Base-by-base conservation (phyloP, 2,329 filamentous ascomycete genomes). In the Sporothrix dimorphospora region DNA sequence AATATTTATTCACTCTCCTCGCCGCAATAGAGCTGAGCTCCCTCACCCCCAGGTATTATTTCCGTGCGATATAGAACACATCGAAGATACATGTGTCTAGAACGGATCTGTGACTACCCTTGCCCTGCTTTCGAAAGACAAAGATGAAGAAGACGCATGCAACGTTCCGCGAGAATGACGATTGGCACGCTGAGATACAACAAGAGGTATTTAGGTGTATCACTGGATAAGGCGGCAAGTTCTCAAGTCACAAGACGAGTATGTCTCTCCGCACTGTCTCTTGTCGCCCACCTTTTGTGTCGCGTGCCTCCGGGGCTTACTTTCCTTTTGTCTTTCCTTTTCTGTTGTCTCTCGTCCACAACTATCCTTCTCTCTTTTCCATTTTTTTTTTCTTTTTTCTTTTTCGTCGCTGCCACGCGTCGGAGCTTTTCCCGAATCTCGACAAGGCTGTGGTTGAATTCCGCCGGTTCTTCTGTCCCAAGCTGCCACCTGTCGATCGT, bases 111-210 rank as follows among this genome's bases (percentile, higher is more conserved):
- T 38, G 12, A 27, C 59, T 16, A 27, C 19, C 55, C 55, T 38
- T 38, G 30, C 55, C 55, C 55, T 61, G 30, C 55, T 40, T 34
- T 34, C 51, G 11, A 47, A 45, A 66, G 24, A 51, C 27, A 66
- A 4, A 34, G 42, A 16, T 16, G 14, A 38, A 51, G 27, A 8
- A 27, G 63, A 66, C 42, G 65, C 67, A 69, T 69, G 67, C 67
- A 69, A 69, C 67, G 67, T 69, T 69, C 24, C 67, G 34, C 51
- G 30, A 57, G 51, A 69, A 55, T 45, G 67, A 57, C 21, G 38
- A 47, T 30, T 24, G 51, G 24, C 49, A 45, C 59, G 19, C 21
- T 65, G 38, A 27, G 59, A 65, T 65, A 27, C 59, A 65, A 65
- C 59, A 45, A 45, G 21, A 40, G 5, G 11, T 21, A 38, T 16